Percentiles rank a stretch among this genome's conserved stretches.
phyloP scores from a whole-genome alignment of 495 filamentous ascomycete species.

The Jackrogersella multiformis region DNA sequence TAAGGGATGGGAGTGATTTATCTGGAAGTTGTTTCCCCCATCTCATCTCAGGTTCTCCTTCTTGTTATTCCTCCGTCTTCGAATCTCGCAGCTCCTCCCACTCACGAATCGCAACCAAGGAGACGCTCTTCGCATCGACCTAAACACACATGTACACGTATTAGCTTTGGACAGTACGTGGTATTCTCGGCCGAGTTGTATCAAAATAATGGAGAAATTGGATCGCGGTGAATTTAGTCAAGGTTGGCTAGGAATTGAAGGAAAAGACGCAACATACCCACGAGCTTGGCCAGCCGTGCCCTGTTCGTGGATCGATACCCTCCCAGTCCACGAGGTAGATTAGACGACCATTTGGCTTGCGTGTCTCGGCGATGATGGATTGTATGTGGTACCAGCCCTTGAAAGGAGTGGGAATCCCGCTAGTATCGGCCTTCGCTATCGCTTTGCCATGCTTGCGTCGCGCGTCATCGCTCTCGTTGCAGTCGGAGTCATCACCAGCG shows the following conservation, averaged over 20 bases:
- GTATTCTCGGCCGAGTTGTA: background rate
- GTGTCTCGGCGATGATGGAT: constrained; percentile 32
- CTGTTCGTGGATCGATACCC: constrained; percentile 32
- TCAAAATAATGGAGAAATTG: background rate
- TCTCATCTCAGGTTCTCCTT: background rate
- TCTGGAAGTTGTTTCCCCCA: background rate
- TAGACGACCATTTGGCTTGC: background rate
- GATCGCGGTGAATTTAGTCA: background rate
- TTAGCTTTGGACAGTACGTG: constrained; percentile 5
- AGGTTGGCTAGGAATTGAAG: background rate
- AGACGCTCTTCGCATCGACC: constrained; percentile 24
- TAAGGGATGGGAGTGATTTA: background rate
- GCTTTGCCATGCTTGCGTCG: background rate
- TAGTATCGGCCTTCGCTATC: background rate
- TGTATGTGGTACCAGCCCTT: constrained; percentile 35
- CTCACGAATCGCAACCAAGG: constrained; percentile 15
- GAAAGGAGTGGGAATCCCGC: constrained; percentile 5
- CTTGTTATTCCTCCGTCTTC: background rate
- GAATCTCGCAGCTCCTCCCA: constrained; percentile 4
- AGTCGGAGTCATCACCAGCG: background rate
- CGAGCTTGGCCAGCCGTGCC: constrained; percentile 32
- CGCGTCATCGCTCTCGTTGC: background rate
- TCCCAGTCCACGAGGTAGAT: constrained; percentile 43
- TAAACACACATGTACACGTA: background rate
- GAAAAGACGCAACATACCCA: constrained; percentile 35